Percentiles rank a stretch among this genome's conserved stretches.
phyloP scores from a whole-genome alignment of 2,329 filamentous ascomycete species.

The Cercospora brassicicola region DNA sequence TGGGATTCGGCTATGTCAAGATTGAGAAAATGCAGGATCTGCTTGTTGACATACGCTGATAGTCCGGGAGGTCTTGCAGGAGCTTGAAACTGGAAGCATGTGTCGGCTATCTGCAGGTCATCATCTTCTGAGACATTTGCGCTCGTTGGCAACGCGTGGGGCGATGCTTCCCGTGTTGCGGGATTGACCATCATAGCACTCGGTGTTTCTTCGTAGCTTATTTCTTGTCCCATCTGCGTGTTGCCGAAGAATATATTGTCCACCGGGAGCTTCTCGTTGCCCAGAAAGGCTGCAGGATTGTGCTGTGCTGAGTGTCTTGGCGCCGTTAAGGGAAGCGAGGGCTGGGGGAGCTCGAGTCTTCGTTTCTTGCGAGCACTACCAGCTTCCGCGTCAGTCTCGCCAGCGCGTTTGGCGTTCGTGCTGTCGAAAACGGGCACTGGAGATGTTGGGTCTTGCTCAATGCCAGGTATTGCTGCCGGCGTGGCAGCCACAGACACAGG shows the following conservation, averaged over 20 bases:
- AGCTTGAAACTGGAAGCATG: constrained; percentile 30
- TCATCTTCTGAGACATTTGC: constrained; percentile 10
- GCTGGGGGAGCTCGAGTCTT: constrained; percentile 32
- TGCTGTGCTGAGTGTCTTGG: not conserved
- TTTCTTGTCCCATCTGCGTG: constrained; percentile 31
- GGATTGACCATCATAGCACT: constrained; percentile 19
- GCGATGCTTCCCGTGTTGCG: not conserved
- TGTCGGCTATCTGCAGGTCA: constrained; percentile 19
- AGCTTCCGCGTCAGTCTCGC: constrained; percentile 35
- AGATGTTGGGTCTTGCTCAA: constrained; percentile 1
- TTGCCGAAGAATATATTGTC: constrained; percentile 41
- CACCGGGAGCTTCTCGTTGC: constrained; percentile 28
- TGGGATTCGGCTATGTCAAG: constrained; percentile 14
- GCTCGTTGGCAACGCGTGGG: not conserved
- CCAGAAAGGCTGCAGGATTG: constrained; percentile 22
- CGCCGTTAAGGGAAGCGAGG: not conserved
- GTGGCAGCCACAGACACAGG: constrained; percentile 19
- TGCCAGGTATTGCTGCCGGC: constrained; percentile 12
- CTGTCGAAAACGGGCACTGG: constrained; percentile 17
- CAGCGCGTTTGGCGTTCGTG: constrained; percentile 25
- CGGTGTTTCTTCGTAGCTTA: constrained; percentile 18
- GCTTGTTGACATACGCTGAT: constrained; percentile 33
- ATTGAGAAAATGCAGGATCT: constrained; percentile 33
- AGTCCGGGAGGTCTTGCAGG: constrained; percentile 23
- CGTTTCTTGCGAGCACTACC: constrained; percentile 38